These are phyloP conservation scores for Magnaporthiopsis rhizophila DNA, from an alignment of 2,329 filamentous ascomycete genomes.

Conservation along the genomic window DNA sequence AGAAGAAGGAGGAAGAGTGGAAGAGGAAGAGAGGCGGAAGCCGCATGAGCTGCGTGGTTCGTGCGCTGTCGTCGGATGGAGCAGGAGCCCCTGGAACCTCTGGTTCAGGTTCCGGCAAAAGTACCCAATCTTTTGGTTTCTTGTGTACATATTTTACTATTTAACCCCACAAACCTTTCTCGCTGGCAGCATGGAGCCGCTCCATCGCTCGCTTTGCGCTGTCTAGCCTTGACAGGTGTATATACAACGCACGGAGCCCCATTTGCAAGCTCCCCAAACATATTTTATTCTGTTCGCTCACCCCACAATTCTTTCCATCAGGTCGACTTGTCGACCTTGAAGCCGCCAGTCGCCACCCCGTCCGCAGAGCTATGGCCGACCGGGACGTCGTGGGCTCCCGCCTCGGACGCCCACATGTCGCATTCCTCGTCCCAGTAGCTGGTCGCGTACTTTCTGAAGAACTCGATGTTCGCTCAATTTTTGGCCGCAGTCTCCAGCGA, in stretches of 20 bases:
- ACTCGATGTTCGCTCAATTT: not conserved
- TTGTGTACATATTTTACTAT: not conserved
- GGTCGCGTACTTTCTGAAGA: constrained; percentile 4
- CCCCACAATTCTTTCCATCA: constrained; percentile 4
- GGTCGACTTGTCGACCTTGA: not conserved
- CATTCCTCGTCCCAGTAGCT: constrained; percentile 10
- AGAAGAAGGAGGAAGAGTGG: not conserved
- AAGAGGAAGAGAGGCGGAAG: not conserved
- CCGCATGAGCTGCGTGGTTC: not conserved
- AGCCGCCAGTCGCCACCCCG: not conserved
- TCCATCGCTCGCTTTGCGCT: not conserved
- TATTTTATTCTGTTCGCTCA: not conserved
- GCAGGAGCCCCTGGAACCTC: not conserved
- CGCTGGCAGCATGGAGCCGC: not conserved
- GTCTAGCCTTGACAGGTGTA: not conserved
- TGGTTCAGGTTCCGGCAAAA: not conserved
- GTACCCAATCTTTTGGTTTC: not conserved
- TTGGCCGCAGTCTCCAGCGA: constrained; percentile 7
- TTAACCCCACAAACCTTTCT: not conserved
- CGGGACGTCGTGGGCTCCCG: constrained; percentile 8
- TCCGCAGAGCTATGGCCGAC: constrained; percentile 8
- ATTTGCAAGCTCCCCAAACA: not conserved
- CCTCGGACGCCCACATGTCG: constrained; percentile 8
- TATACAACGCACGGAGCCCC: not conserved
- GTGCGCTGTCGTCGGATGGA: not conserved